These are phyloP conservation scores for Globisporangium echinulatum DNA, from an alignment of 352 stramenopile genomes.

Conservation along the genomic window DNA sequence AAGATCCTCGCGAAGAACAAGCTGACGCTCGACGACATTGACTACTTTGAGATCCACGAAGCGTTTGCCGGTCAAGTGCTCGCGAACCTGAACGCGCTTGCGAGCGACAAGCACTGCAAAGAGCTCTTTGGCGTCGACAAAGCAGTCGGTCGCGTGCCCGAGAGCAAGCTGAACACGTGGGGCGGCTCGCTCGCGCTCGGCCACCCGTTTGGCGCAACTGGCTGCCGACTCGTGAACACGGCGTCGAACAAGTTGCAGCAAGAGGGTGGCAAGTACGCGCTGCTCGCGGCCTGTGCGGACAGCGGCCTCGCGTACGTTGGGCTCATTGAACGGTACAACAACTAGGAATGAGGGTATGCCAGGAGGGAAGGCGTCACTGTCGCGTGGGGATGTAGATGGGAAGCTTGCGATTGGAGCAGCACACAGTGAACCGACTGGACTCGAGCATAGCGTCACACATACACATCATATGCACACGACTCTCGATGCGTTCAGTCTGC, in stretches of 20 bases:
- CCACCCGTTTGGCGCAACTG: slow-evolving; percentile 98
- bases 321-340: slow-evolving; percentile 89
- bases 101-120: slow-evolving; percentile 93
- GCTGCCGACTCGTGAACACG: slow-evolving; percentile 94
- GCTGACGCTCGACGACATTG: slow-evolving; percentile 92
- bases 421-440: no score
- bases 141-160: slow-evolving; percentile 88
- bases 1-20: slow-evolving; percentile 81
- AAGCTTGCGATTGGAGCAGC: not conserved
- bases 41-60: slow-evolving; percentile 99
- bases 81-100: slow-evolving; percentile 94
- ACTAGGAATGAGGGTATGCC: slow-evolving; percentile 19
- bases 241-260: slow-evolving; percentile 95
- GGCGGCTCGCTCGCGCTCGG: slow-evolving; percentile 94
- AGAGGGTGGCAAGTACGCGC: slow-evolving; percentile 93
- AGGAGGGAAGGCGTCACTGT: not conserved
- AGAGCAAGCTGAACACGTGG: slow-evolving; percentile 97
- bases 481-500: no score
- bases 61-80: slow-evolving; percentile 98
- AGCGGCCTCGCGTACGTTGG: slow-evolving; percentile 95
- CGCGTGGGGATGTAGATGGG: no score
- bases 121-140: slow-evolving; percentile 89
- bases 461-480: no score
- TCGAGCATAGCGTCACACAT: no score
- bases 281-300: slow-evolving; percentile 97